Evolutionary conservation across 768 basidiomycete genomes (phyloP).

Genomic region (Panus rudis): DNA sequence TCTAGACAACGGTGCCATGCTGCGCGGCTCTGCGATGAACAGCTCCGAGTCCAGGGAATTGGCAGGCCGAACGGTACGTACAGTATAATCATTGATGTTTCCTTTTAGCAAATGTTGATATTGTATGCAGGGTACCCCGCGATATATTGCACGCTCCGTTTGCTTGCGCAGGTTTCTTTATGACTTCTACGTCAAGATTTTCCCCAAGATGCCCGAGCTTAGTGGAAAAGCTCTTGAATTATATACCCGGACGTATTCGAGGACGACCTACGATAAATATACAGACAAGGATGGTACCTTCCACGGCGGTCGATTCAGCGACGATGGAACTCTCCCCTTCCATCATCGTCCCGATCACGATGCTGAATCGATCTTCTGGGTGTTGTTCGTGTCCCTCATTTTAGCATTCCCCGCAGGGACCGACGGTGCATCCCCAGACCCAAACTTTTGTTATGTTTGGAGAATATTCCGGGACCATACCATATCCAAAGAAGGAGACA

Average conservation of each 20-base stretch:
- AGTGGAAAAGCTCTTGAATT: neutral
- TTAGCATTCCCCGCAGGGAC: neutral
- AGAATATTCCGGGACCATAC: neutral
- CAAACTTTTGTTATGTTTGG: too few species aligned
- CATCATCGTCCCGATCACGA: slow-evolving; percentile 10
- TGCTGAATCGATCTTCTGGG: slow-evolving; percentile 10
- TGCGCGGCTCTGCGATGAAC: neutral
- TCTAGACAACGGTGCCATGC: slow-evolving; percentile 7
- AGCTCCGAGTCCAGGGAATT: neutral
- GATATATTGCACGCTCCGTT: slow-evolving; percentile 7
- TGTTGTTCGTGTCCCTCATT: slow-evolving; percentile 1
- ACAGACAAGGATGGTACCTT: neutral
- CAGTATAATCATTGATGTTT: neutral
- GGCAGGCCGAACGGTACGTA: neutral
- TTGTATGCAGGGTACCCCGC: neutral
- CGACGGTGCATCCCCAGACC: neutral
- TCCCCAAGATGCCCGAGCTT: slow-evolving; percentile 5
- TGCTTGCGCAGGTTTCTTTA: neutral
- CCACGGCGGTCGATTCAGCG: too few species aligned
- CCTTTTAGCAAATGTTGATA: neutral
- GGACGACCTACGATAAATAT: slow-evolving; percentile 6
- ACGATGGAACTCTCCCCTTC: too few species aligned
- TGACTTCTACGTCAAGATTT: neutral
- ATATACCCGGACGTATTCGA: slow-evolving; percentile 4
- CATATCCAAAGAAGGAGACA: neutral